Evolutionary conservation across 495 filamentous ascomycete genomes (phyloP), one percentile per base, ranked within the genome.

Genomic region (Neurospora sp.): DNA sequence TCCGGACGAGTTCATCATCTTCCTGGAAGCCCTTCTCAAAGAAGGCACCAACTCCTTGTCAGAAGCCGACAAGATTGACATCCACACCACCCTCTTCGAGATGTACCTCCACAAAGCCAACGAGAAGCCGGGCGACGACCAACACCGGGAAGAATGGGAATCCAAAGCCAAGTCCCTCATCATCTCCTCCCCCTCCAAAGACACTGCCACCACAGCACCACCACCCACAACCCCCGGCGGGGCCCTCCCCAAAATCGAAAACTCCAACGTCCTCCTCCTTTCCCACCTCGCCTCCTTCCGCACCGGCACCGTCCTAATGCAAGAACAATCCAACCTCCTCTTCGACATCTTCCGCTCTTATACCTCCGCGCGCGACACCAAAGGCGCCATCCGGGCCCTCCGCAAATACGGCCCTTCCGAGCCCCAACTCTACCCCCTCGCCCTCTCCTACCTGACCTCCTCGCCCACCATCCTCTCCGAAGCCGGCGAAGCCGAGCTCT

Each of bases 301-400:
- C 38, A 94, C 94, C 79, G 96, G 96, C 35, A 97, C 94, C 4
- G 94, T 91, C 10, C 88, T 98, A 0, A 94, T 99, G 70, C 91
- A 94, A 69, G 96, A 99, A 78, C 92, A 97, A 78, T 92, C 97
- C 78, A 95, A 96, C 31, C 86, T 98, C 8, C 88, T 91, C 16
- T 94, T 95, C 61, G 96, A 99, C 79, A 98, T 99, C 72, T 98
- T 99, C 84, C 90, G 96, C 31, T 97, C 96, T 0, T 98, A 97
- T 79, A 98, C 95, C 6, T 90, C 94, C 1, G 94, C 94, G 27
- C 93, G 94, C 39, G 96, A 99, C 77, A 98, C 96, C 1, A 85
- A 87, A 9, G 96, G 96, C 44, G 94, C 95, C 8, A 93, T 98
- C 76, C 90, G 90, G 77, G 96, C 96, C 0, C 83, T 99, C 59